These are phyloP conservation scores for Boletus barrowsii DNA, from an alignment of 768 basidiomycete genomes.

Conservation along the genomic window DNA sequence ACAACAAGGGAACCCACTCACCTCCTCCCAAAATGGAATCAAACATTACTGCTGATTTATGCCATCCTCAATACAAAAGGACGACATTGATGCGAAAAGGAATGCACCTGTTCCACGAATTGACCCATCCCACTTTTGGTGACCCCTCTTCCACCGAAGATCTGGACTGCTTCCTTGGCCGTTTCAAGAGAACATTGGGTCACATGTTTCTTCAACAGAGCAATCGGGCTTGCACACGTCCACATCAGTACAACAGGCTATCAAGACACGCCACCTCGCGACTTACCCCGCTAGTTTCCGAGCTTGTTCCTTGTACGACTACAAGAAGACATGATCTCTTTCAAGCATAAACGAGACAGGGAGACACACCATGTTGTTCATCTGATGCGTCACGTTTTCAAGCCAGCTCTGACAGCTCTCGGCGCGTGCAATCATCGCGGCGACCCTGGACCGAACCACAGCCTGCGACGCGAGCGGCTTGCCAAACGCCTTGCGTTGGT, in stretches of 20 bases:
- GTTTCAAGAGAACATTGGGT: constrained; percentile 41
- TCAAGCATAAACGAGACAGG: neutral
- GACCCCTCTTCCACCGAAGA: constrained; percentile 86
- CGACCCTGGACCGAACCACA: constrained; percentile 75
- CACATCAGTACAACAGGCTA: neutral
- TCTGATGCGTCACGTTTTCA: constrained; percentile 77
- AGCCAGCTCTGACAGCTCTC: constrained; percentile 78
- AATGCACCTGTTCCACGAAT: constrained; percentile 68
- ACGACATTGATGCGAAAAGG: constrained; percentile 14
- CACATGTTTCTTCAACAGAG: constrained; percentile 53
- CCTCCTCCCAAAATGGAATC: constrained; percentile 27
- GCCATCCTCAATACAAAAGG: neutral
- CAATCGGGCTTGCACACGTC: constrained; percentile 44
- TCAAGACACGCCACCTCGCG: neutral
- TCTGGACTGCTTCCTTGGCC: constrained; percentile 68
- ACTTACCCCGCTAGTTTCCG: constrained; percentile 60
- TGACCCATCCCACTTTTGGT: constrained; percentile 81
- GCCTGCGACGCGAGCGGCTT: constrained; percentile 66
- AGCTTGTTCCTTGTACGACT: constrained; percentile 70
- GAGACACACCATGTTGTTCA: constrained; percentile 65
- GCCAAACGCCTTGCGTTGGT: constrained; percentile 77
- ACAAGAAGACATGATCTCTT: constrained; percentile 14
- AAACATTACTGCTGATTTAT: constrained; percentile 13
- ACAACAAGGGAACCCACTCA: neutral
- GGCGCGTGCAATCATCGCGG: constrained; percentile 63